phyloP scores from a whole-genome alignment of 345 rosid genomes.

The Eucalyptus erythrocorys region DNA sequence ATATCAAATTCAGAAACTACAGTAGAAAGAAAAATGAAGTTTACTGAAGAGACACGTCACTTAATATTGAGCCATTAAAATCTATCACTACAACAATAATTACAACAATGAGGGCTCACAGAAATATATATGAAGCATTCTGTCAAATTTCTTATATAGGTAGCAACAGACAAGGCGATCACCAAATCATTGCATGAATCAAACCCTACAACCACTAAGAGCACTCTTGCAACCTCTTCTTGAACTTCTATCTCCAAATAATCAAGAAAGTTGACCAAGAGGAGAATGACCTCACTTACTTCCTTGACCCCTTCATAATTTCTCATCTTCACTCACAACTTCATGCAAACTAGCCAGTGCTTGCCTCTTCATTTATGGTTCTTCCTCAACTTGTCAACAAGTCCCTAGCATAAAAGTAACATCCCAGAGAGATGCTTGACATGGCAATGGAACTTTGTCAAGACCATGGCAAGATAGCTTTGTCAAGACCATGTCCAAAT shows the following conservation, averaged over 20 bases:
- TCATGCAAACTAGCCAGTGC: constrained; percentile 50
- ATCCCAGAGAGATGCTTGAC: constrained; percentile 41
- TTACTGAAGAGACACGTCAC: too few relatives aligned
- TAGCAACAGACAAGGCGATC: too few relatives aligned
- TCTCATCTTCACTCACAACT: constrained; percentile 47
- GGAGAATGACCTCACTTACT: constrained; percentile 27
- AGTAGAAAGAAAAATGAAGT: too few relatives aligned
- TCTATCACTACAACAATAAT: too few relatives aligned
- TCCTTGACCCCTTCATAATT: constrained; percentile 43
- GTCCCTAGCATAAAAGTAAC: constrained; percentile 68
- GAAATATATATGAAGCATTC: too few relatives aligned
- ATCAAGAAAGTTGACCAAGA: constrained; percentile 52
- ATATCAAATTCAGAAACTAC: too few relatives aligned
- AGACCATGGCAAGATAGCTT: constrained; percentile 36
- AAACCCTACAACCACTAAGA: constrained; percentile 44
- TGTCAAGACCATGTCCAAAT: constrained; percentile 47
- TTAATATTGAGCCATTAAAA: too few relatives aligned
- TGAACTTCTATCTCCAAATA: constrained; percentile 33
- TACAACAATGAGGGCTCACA: too few relatives aligned
- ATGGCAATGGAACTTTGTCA: constrained; percentile 36
- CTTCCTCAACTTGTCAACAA: constrained; percentile 68
- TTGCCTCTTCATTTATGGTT: constrained; percentile 64
- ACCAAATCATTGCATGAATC: constrained; percentile 23
- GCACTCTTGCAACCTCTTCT: constrained; percentile 45
- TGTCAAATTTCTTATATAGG: too few relatives aligned